A percentile compares a stretch with the other conserved stretches of the same genome.
These are phyloP conservation scores for Cynanchum wilfordii DNA, from an alignment of 257 asterid genomes.

Conservation along the genomic window DNA sequence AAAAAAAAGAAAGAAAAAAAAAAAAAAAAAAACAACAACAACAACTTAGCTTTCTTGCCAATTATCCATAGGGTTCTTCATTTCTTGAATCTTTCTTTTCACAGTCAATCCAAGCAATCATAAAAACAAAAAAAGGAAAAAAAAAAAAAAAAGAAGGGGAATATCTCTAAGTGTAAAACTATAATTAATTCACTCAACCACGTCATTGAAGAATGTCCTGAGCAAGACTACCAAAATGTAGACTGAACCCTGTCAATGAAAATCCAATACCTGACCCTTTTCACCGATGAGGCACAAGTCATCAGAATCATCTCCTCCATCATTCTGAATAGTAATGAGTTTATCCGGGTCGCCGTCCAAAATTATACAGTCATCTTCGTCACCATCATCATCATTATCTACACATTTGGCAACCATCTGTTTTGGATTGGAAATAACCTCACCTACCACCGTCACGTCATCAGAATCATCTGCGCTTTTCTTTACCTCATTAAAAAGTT, in stretches of 20 bases:
- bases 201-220: not conserved
- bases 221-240: not conserved
- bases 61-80: not conserved
- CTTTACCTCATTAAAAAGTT: conserved; percentile 42
- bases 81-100: not conserved
- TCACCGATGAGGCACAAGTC: conserved; percentile 62
- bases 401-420: conserved; percentile 8
- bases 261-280: conserved; percentile 74
- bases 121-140: not conserved
- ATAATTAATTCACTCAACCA: not conserved
- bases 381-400: conserved; percentile 24
- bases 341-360: conserved; percentile 73
- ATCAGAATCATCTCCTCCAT: conserved; percentile 43
- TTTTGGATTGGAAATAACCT: conserved; percentile 28
- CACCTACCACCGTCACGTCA: conserved; percentile 50
- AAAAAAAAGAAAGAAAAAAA: not conserved
- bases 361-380: conserved; percentile 73
- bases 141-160: no score
- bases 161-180: conserved; percentile 1
- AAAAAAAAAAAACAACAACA: no score
- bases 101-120: not conserved
- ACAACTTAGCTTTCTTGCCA: not conserved
- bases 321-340: conserved; percentile 24
- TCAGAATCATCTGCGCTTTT: conserved; percentile 27
- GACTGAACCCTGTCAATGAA: not conserved